Conservation (phyloP, 2,329 filamentous ascomycete genomes). For the Zasmidium angulare region DNA sequence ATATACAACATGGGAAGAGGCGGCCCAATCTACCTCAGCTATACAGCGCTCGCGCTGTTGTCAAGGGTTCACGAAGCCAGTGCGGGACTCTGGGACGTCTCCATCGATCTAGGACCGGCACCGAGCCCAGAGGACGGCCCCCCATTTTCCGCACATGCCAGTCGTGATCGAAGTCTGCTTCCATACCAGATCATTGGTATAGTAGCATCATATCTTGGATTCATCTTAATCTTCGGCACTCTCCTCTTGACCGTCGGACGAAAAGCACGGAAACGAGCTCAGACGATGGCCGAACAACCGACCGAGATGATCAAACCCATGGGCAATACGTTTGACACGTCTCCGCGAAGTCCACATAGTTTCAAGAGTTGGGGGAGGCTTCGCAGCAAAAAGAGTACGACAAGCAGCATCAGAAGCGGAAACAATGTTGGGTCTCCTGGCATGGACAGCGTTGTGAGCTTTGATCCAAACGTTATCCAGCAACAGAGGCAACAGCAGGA, state of each 20-base stretch:
- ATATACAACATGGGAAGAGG: slow-evolving; percentile 26
- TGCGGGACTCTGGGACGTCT: slow-evolving; percentile 39
- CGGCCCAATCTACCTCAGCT: slow-evolving; percentile 26
- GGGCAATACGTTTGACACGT: slow-evolving; percentile 35
- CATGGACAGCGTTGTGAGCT: slow-evolving; percentile 63
- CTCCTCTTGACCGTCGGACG: slow-evolving; percentile 50
- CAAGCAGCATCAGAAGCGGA: too few species aligned
- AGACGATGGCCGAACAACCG: slow-evolving; percentile 52
- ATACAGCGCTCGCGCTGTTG: slow-evolving; percentile 30
- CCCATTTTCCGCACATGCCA: slow-evolving; percentile 57
- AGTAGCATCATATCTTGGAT: slow-evolving; percentile 77
- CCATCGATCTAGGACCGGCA: slow-evolving; percentile 57
- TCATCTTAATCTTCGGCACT: slow-evolving; percentile 70
- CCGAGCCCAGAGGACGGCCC: slow-evolving; percentile 62
- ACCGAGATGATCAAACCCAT: slow-evolving; percentile 58
- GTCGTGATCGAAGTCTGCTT: slow-evolving; percentile 64
- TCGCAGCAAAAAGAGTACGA: slow-evolving; percentile 36
- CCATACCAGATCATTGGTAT: slow-evolving; percentile 83
- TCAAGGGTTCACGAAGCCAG: slow-evolving; percentile 15
- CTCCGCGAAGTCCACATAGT: slow-evolving; percentile 33
- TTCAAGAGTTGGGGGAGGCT: slow-evolving; percentile 6
- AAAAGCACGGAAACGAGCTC: slow-evolving; percentile 45
- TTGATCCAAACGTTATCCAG: slow-evolving; percentile 71
- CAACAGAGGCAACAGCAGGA: slow-evolving; percentile 73
- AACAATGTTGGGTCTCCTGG: slow-evolving; percentile 41